Base-by-base conservation (phyloP, 345 rosid genomes). In the Eucalyptus tenuipes region DNA sequence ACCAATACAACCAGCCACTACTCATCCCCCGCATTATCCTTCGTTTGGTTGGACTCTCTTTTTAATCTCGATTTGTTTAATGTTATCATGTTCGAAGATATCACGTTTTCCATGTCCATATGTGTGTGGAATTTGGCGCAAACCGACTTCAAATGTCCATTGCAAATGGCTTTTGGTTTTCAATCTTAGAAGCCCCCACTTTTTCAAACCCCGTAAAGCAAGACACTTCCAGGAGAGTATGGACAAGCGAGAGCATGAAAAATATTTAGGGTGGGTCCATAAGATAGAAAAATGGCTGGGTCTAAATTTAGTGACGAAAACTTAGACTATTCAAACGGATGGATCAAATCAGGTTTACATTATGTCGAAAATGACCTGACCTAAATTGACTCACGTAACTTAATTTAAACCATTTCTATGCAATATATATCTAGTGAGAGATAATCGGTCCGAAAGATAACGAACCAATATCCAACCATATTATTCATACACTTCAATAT, bases 401-500 rank as follows among this genome's bases (percentile, higher is more conserved):
- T 10, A 55, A 22, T 55, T 55, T 10, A 22, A 55, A 10, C 1
- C 6, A 49, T 49, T 49, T 48, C 13, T 13, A 13, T 48, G 49
- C 49, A 48, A 48, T 48, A 48, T 48, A 48, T 12, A 10, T 49
- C 6, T 49, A 49, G 50, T 49, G 2, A 49, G 5, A 49, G 7
- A 49, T 49, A 49, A 49, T 14, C 17, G 6, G 11, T 47, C 12
- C 1, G 4, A 47, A 45, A 47, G 4, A 47, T 47, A 10, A 47
- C 12, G 3, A 10, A 10, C 1, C 24, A 7, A 52, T 52, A 52
- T 52, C 1, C 24, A 0, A 7, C 0, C 55, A 52, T 52, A 52
- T 52, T 20, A 52, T 52, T 52, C 57, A 8, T 52, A 7, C 25
- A 52, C 10, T 52, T 7, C 4, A 52, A 52, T 18, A 52, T 52